A percentile compares a stretch with the other conserved stretches of the same genome.
phyloP scores from a whole-genome alignment of 768 basidiomycete species.

The Calocera cornea region DNA sequence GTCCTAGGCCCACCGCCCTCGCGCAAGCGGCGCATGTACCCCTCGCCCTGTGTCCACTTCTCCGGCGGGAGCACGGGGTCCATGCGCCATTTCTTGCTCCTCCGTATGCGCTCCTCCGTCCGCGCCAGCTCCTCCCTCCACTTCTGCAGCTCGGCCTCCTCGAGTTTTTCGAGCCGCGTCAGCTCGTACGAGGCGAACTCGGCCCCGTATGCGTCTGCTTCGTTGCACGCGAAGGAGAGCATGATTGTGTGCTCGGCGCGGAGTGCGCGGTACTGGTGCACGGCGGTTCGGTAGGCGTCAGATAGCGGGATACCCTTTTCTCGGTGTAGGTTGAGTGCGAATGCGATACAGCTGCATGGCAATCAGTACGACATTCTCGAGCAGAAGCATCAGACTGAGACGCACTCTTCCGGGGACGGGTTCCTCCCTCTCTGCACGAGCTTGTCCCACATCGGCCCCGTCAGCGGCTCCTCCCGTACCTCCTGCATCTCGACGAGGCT shows the following conservation, averaged over 20 bases:
- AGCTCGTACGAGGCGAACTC: conserved; percentile 47
- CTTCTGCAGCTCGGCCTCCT: conserved; percentile 39
- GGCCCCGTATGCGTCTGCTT: conserved; percentile 66
- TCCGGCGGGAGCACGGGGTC: background rate
- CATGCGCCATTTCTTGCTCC: background rate
- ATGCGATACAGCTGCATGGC: conserved; percentile 53
- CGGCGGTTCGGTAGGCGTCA: conserved; percentile 63
- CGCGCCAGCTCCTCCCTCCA: conserved; percentile 27
- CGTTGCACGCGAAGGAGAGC: conserved; percentile 57
- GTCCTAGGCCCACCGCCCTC: background rate
- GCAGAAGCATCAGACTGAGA: conserved; percentile 11
- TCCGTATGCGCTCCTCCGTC: background rate
- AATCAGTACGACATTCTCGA: background rate
- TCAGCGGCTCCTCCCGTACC: conserved; percentile 42
- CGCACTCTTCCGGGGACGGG: conserved; percentile 84
- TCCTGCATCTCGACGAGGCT: conserved; percentile 54
- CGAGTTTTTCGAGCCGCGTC: conserved; percentile 46
- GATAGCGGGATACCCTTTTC: conserved; percentile 51
- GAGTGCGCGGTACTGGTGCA: conserved; percentile 77
- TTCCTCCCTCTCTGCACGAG: conserved; percentile 69
- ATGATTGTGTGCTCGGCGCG: conserved; percentile 74
- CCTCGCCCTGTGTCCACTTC: background rate
- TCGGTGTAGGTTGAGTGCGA: conserved; percentile 63
- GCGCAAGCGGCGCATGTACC: background rate
- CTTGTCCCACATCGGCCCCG: conserved; percentile 57